Percentiles rank a stretch among this genome's conserved stretches.
Evolutionary conservation across 176 grass and related monocot species (phyloP).

Genomic region (Bonia amplexicaulis): DNA sequence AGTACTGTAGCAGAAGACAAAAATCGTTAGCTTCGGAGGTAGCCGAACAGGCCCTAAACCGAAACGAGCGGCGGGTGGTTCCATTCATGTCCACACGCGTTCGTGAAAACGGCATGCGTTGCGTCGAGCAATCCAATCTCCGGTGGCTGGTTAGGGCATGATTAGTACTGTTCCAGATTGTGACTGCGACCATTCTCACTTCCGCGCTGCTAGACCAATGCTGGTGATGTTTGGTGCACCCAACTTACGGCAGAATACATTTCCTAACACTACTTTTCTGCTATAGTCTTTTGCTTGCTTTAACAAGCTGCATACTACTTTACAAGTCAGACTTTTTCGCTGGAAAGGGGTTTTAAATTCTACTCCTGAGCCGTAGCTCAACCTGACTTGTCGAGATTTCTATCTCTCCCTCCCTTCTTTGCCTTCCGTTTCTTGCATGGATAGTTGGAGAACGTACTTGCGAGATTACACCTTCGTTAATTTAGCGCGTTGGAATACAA

Average conservation of each 20-base stretch:
- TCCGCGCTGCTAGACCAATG: background rate
- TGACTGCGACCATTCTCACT: background rate
- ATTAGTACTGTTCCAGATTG: background rate
- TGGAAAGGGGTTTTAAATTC: background rate
- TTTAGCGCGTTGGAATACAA: background rate
- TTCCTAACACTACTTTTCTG: background rate
- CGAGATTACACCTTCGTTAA: no score
- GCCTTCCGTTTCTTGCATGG: background rate
- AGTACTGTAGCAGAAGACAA: no score
- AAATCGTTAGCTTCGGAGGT: no score
- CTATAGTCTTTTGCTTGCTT: background rate
- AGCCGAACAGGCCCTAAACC: no score
- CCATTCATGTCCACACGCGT: background rate
- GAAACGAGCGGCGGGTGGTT: background rate
- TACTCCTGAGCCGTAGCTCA: background rate
- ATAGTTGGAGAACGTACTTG: no score
- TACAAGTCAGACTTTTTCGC: background rate
- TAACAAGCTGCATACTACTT: background rate
- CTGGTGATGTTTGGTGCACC: conserved; percentile 23
- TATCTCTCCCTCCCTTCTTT: background rate
- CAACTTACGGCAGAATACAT: background rate
- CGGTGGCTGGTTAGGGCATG: background rate
- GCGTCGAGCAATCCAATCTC: background rate
- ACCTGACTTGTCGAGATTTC: background rate
- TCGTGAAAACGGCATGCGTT: background rate